Evolutionary conservation across 805 yeast genomes (phyloP), one percentile per base, ranked within the genome.

Genomic region (Schwanniomyces pseudopolymorphus): DNA sequence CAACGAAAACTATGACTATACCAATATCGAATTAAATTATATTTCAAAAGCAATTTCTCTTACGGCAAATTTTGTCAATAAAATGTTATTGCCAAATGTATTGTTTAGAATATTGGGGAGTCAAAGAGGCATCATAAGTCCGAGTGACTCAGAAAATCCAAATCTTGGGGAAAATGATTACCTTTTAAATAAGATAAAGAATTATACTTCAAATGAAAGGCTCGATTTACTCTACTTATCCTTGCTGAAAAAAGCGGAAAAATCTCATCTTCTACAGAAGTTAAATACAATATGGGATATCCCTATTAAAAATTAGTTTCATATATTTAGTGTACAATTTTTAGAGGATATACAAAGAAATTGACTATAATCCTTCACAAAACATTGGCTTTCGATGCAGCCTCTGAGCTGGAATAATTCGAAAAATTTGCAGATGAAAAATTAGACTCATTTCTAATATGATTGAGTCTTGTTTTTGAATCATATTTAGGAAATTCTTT

Each of bases 1-100:
- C 11, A 72, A 76, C 52, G 89, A 84, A 54, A 55, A 68, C 5
- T 84, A 84, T 55, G 53, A 58, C 14, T 78, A 63, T 47, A 56
- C 70, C 1, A 52, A 50, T 13, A 41, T 54, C 0, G 87, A 83
- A 40, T 45, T 63, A 7, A 51, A 57, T 14, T 14, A 54, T 4
- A 48, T 75, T 1, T 57, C 76, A 20, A 46, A 55, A 44, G 68
- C 69, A 3, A 47, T 57, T 13, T 57, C 66, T 1, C 22, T 49
- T 20, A 47, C 58, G 7, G 54, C 69, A 2, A 59, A 64, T 42
- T 53, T 48, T 39, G 38, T 63, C 4, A 57, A 52, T 43, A 56
- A 58, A 36, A 33, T 58, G 7, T 35, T 60, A 4, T 48, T 58
- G 20, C 66, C 66, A 3, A 47, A 59, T 36, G 60, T 59, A 36